Evolutionary conservation across 2,329 filamentous ascomycete species (phyloP), one percentile per base, ranked within the genome.

Genomic region (Epichloe gansuensis): DNA sequence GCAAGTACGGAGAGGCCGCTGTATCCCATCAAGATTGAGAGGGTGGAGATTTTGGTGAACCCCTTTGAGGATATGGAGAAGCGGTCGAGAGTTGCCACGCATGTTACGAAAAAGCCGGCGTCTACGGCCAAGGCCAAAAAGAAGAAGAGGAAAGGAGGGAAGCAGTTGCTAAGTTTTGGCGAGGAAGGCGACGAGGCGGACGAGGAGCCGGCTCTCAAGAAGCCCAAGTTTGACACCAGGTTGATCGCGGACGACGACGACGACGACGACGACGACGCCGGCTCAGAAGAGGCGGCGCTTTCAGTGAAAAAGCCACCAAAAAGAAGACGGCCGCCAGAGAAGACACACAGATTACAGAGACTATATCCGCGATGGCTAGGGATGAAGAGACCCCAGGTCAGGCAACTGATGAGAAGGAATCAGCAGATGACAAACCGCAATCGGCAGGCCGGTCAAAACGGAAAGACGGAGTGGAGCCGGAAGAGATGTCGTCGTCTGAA

Each of bases 41-140:
- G 76, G 21, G 73, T 86, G 31, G 87, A 93, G 66, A 81, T 94
- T 21, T 66, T 93, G 57, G 80, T 90, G 47, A 93, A 93, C 62
- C 87, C 87, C 0, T 94, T 91, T 55, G 80, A 85, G 48, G 86
- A 87, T 61, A 90, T 93, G 85, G 79, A 82, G 61, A 86, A 81
- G 71, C 77, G 83, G 60, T 75, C 78, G 48, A 76, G 77, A 52
- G 73, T 80, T 42, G 79, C 80, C 13, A 72, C 72, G 35, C 75
- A 74, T 37, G 71, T 67, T 5, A 54, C 59, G 35, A 66, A 69
- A 21, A 72, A 75, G 25, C 48, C 59, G 25, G 34, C 59, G 5
- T 68, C 68, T 35, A 67, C 69, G 21, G 49, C 37, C 4, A 80
- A 78, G 51, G 76, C 77, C 59, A 80, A 79, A 59, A 82, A 80